Percentiles rank a stretch among this genome's conserved stretches.
phyloP scores from a whole-genome alignment of 23 red algal genomes.

The Gracilaria domingensis region DNA sequence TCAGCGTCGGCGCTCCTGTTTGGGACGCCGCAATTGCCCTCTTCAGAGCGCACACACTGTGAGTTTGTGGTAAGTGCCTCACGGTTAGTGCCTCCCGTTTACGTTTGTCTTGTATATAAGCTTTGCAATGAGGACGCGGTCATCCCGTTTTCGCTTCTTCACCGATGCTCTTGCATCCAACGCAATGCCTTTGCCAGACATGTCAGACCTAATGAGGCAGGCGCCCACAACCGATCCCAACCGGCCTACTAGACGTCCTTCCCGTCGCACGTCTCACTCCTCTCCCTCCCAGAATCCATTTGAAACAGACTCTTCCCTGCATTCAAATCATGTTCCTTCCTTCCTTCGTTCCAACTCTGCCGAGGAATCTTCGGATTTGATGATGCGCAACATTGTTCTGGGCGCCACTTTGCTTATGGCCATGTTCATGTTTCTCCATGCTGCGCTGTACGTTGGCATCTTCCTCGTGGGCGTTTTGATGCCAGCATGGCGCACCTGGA shows the following conservation, averaged over 20 bases:
- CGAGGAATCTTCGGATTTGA: constrained; percentile 6
- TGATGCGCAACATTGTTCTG: constrained; percentile 53
- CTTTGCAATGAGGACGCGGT: background rate
- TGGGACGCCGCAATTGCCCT: background rate
- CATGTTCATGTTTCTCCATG: constrained; percentile 35
- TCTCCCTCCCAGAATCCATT: background rate
- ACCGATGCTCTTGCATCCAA: constrained; percentile 4
- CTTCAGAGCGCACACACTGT: background rate
- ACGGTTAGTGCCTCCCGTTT: too few relatives aligned
- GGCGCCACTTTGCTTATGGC: constrained; percentile 3
- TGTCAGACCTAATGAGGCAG: background rate
- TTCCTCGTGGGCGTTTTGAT: constrained; percentile 44
- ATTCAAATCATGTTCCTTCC: background rate
- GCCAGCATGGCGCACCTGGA: constrained; percentile 61
- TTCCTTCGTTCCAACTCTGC: background rate
- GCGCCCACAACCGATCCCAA: background rate
- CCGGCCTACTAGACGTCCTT: background rate
- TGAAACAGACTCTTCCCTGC: background rate
- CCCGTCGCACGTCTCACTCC: background rate
- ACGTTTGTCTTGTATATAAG: background rate
- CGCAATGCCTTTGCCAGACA: background rate
- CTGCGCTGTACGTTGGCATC: constrained; percentile 30
- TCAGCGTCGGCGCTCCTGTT: background rate
- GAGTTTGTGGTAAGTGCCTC: too few relatives aligned
- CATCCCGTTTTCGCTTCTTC: constrained; percentile 1